Conservation (phyloP, 2,329 filamentous ascomycete species). For the Aotearoamyces nothofagi region DNA sequence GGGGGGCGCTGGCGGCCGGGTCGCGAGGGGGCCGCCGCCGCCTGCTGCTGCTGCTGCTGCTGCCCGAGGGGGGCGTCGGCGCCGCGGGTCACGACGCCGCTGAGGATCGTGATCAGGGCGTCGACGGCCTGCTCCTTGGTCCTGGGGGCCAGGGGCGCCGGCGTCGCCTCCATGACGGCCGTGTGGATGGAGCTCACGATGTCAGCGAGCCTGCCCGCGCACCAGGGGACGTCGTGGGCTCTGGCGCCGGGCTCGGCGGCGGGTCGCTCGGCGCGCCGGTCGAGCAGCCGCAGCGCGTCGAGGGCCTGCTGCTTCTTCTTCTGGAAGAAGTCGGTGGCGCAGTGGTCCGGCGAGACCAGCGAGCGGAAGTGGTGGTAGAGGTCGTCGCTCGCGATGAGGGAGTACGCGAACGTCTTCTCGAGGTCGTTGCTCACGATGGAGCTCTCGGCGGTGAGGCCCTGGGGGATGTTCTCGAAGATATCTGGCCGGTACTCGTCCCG, state of each 20-base stretch:
- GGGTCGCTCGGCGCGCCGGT: neutral
- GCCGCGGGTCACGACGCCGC: constrained; percentile 1
- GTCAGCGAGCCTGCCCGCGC: neutral
- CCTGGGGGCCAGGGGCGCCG: neutral
- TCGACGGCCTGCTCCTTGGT: neutral
- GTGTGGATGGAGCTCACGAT: neutral
- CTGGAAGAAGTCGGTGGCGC: neutral
- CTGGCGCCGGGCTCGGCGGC: neutral
- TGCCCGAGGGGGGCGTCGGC: constrained; percentile 1
- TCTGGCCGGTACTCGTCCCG: constrained; percentile 2
- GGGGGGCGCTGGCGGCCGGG: neutral
- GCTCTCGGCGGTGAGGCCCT: neutral
- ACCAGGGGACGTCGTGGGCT: constrained; percentile 1
- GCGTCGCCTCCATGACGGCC: neutral
- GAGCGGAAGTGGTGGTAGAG: constrained; percentile 2
- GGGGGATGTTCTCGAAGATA: constrained; percentile 1
- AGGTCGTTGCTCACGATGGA: constrained; percentile 1
- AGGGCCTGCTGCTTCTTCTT: constrained; percentile 1
- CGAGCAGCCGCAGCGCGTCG: neutral
- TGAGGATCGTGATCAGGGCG: constrained; percentile 1
- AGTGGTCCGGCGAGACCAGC: constrained; percentile 1
- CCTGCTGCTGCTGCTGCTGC: too few species aligned
- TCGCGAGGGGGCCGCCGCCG: too few species aligned
- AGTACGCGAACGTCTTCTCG: constrained; percentile 1
- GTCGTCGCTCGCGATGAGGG: neutral